Percentiles rank a stretch among this genome's conserved stretches.
These are phyloP conservation scores for Aspergillus transmontanensis DNA, from an alignment of 2,329 filamentous ascomycete species.

Conservation along the genomic window DNA sequence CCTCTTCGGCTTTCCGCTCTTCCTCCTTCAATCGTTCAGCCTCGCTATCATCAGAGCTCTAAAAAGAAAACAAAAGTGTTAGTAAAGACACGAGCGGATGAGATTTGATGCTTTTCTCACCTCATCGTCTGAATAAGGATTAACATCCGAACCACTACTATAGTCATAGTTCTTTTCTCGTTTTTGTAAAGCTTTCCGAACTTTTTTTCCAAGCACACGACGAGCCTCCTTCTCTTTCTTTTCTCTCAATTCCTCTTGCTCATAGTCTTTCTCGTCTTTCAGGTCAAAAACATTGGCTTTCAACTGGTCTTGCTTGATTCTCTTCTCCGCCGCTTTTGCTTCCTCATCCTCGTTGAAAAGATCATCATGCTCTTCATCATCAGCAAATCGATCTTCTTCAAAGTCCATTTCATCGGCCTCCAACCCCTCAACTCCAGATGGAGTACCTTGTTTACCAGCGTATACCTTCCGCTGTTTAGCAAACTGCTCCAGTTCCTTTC, in stretches of 20 bases:
- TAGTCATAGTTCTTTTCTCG: constrained; percentile 87
- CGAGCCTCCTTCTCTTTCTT: constrained; percentile 66
- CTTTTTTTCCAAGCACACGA: constrained; percentile 72
- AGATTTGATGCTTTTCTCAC: constrained; percentile 34
- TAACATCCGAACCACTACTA: constrained; percentile 67
- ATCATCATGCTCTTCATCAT: constrained; percentile 78
- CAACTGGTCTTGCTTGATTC: constrained; percentile 79
- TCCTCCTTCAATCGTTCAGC: constrained; percentile 63
- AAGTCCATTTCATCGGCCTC: constrained; percentile 69
- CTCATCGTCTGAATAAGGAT: constrained; percentile 59
- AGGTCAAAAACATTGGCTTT: constrained; percentile 83
- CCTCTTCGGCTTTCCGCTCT: constrained; percentile 61
- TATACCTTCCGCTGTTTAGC: constrained; percentile 50
- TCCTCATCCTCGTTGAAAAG: constrained; percentile 86
- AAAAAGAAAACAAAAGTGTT: constrained; percentile 26
- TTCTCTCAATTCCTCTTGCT: constrained; percentile 69
- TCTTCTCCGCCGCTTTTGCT: constrained; percentile 68
- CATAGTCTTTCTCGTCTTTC: constrained; percentile 69
- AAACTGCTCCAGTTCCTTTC: constrained; percentile 62
- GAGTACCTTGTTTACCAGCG: constrained; percentile 47
- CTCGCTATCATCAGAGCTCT: constrained; percentile 66
- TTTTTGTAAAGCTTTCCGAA: constrained; percentile 79
- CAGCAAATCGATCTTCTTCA: constrained; percentile 75
- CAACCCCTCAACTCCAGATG: constrained; percentile 51
- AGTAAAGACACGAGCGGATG: constrained; percentile 6